Evolutionary conservation across 2,329 filamentous ascomycete genomes (phyloP), one percentile per base, ranked within the genome.

Genomic region (Paradendryphiella salina): DNA sequence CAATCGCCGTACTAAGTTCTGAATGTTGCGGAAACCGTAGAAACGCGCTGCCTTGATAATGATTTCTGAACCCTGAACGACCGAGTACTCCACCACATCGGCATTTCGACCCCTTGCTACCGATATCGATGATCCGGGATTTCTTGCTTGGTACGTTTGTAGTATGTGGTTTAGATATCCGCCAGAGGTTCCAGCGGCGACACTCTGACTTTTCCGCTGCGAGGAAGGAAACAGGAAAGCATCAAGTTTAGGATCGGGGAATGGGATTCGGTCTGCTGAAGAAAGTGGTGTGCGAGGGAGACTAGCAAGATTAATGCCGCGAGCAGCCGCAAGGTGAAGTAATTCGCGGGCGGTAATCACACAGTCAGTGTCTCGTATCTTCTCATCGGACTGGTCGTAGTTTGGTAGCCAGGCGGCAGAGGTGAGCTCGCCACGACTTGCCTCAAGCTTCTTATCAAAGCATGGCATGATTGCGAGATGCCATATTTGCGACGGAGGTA

Each of bases 391-490:
- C 8, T 57, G 35, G 23, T 61, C 54, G 44, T 65, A 44, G 20
- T 59, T 56, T 29, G 70, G 66, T 26, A 70, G 54, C 92, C 92
- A 96, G 13, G 84, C 83, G 5, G 82, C 76, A 68, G 93, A 88
- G 0, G 92, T 97, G 32, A 99, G 82, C 73, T 99, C 94, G 72
- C 91, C 87, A 45, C 94, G 86, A 63, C 91, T 96, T 5, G 94
- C 94, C 76, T 99, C 94, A 21, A 99, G 82, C 74, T 99, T 99
- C 79, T 99, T 99, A 73, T 99, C 94, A 72, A 99, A 97, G 73
- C 94, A 99, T 15, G 94, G 94, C 94, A 99, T 99, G 37, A 99
- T 81, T 10, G 93, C 90, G 45, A 97, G 75, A 73, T 97, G 93
- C 90, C 93, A 99, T 70, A 99, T 91, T 61, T 86, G 84, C 56